Evolutionary conservation across 2,329 filamentous ascomycete species (phyloP).

Genomic region (Plectosphaerella plurivora): DNA sequence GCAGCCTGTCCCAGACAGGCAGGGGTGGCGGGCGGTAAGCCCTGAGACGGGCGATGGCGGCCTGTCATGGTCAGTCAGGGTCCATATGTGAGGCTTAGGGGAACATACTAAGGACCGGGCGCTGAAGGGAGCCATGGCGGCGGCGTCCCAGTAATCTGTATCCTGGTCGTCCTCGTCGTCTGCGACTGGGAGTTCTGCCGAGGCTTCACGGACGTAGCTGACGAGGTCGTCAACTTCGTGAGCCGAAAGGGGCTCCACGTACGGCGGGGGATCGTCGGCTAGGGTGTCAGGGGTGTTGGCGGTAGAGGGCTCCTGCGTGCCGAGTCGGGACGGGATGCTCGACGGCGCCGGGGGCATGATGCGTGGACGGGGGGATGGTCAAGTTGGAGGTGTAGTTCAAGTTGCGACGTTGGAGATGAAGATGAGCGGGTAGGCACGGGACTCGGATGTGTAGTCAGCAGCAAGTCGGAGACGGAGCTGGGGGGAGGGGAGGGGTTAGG

Average conservation of each 20-base stretch:
- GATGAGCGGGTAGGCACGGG: too few species aligned
- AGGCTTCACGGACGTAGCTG: conserved; percentile 10
- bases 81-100: background rate
- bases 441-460: too few species aligned
- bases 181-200: background rate
- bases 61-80: conserved; percentile 27
- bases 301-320: background rate
- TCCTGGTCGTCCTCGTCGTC: conserved; percentile 23
- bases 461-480: too few species aligned
- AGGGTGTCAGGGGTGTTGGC: background rate
- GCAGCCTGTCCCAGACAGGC: conserved; percentile 57
- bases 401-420: too few species aligned
- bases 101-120: conserved; percentile 48
- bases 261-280: background rate
- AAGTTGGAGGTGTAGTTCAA: background rate
- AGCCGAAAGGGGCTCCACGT: conserved; percentile 7
- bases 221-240: conserved; percentile 12
- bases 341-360: conserved; percentile 48
- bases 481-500: too few species aligned
- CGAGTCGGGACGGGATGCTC: conserved; percentile 26
- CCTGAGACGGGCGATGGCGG: conserved; percentile 55
- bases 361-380: background rate
- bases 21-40: conserved; percentile 58
- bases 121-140: conserved; percentile 53
- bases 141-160: conserved; percentile 53